Evolutionary conservation across 2,329 filamentous ascomycete genomes (phyloP).

Genomic region (Paracoccidioides lutzii): DNA sequence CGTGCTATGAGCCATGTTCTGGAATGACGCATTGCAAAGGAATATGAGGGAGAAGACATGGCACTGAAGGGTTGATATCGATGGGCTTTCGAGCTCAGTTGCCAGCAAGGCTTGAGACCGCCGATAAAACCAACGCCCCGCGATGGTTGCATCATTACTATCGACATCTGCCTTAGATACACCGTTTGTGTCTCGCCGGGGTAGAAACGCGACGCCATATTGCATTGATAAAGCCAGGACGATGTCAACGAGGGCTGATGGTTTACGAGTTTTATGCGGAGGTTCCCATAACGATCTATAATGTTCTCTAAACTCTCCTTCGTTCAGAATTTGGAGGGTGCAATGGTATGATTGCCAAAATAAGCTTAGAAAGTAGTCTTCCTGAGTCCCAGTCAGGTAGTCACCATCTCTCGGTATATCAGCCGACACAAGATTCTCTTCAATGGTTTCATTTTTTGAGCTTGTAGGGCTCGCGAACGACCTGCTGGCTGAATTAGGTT

Average conservation of each 20-base stretch:
- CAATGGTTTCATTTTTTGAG: conserved; percentile 2
- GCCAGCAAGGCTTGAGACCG: conserved; percentile 34
- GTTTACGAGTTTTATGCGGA: conserved; percentile 20
- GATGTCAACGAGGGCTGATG: conserved; percentile 41
- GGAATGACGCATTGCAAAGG: conserved; percentile 36
- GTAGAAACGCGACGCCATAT: conserved; percentile 24
- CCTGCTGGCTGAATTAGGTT: conserved; percentile 17
- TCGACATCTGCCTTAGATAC: conserved; percentile 11
- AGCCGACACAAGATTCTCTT: conserved; percentile 7
- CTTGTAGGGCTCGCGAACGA: conserved; percentile 10
- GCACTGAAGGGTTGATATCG: conserved; percentile 38
- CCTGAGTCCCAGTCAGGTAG: conserved; percentile 29
- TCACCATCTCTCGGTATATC: conserved; percentile 10
- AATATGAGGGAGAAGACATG: conserved; percentile 35
- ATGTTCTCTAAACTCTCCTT: conserved; percentile 33
- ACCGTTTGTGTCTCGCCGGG: conserved; percentile 2
- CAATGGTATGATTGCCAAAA: conserved; percentile 39
- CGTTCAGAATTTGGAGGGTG: conserved; percentile 31
- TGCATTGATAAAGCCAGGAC: conserved; percentile 42
- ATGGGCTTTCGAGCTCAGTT: conserved; percentile 37
- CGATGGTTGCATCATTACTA: conserved; percentile 28
- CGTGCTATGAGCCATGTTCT: conserved; percentile 36
- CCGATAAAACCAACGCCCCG: conserved; percentile 37
- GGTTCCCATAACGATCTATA: conserved; percentile 32
- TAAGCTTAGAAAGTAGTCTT: conserved; percentile 36